These are phyloP conservation scores for Stereum hirsutum DNA, from an alignment of 1,284 basidiomycete genomes.

Conservation along the genomic window DNA sequence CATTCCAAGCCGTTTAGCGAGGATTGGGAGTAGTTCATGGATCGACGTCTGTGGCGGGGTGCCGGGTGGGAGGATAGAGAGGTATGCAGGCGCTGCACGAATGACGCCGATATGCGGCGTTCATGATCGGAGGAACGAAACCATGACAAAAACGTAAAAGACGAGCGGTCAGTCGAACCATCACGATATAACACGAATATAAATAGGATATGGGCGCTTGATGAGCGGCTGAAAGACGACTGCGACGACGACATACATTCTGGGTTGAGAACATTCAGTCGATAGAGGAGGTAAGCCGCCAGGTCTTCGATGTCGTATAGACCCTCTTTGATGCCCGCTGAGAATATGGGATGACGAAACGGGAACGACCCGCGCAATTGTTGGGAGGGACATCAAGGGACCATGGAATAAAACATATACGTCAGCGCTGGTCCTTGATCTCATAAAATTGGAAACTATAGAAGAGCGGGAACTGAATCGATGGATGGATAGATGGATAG, in stretches of 20 bases:
- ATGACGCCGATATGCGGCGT: constrained; percentile 6
- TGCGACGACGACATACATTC: constrained; percentile 56
- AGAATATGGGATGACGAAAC: too few species aligned
- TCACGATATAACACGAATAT: background rate
- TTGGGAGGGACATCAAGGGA: too few species aligned
- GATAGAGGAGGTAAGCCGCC: constrained; percentile 84
- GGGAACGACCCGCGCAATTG: too few species aligned
- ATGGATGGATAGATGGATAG: too few species aligned
- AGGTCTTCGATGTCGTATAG: constrained; percentile 82
- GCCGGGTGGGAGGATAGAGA: constrained; percentile 46
- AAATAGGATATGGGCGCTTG: too few species aligned
- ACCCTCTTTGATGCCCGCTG: constrained; percentile 92
- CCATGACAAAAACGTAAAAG: background rate
- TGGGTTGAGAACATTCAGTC: constrained; percentile 73
- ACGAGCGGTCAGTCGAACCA: background rate
- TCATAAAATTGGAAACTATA: too few species aligned
- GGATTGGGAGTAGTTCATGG: constrained; percentile 52
- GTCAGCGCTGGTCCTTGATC: too few species aligned
- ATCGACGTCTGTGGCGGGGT: constrained; percentile 51
- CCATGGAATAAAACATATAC: too few species aligned
- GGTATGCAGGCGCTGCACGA: constrained; percentile 62
- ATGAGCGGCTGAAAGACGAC: too few species aligned
- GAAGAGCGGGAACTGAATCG: too few species aligned
- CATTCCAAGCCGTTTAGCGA: constrained; percentile 77
- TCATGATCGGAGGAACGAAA: constrained; percentile 7